Conservation (phyloP, 179 eudicot genomes). For the Beta lomatogona region DNA sequence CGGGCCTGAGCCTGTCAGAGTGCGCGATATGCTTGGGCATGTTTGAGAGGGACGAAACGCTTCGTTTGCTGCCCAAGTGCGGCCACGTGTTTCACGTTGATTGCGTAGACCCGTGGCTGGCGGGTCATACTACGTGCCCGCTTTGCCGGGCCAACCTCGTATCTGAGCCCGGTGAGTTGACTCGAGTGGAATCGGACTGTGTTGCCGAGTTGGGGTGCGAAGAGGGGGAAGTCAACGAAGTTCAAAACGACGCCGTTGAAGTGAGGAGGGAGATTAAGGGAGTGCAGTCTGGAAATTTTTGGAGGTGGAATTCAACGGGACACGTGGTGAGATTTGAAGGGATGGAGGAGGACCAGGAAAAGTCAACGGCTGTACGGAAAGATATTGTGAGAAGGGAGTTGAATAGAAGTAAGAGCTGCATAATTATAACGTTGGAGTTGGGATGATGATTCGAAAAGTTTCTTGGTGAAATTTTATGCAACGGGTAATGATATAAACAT, state of each 20-base stretch:
- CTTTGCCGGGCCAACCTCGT: background rate
- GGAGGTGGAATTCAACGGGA: constrained; percentile 66
- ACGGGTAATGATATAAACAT: too few relatives aligned
- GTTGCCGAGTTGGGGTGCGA: constrained; percentile 16
- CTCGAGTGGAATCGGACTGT: background rate
- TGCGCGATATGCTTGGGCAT: constrained; percentile 9
- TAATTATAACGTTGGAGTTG: background rate
- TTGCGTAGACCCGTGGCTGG: background rate
- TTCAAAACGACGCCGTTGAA: constrained; percentile 8
- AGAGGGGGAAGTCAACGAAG: background rate
- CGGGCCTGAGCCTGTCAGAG: background rate
- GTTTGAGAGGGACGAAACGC: background rate
- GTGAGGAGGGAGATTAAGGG: constrained; percentile 3
- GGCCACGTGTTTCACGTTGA: background rate
- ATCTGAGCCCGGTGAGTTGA: background rate
- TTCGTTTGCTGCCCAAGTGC: constrained; percentile 8
- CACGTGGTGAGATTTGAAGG: constrained; percentile 45
- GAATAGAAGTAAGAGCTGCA: background rate
- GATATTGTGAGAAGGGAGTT: background rate
- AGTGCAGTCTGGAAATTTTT: constrained; percentile 33
- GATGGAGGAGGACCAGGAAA: constrained; percentile 47
- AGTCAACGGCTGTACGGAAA: constrained; percentile 17
- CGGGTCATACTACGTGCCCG: background rate
- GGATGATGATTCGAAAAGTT: background rate
- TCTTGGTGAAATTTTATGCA: too few relatives aligned